These are phyloP conservation scores for Cytospora paraplurivora DNA, from an alignment of 2,329 filamentous ascomycete species.

Conservation along the genomic window DNA sequence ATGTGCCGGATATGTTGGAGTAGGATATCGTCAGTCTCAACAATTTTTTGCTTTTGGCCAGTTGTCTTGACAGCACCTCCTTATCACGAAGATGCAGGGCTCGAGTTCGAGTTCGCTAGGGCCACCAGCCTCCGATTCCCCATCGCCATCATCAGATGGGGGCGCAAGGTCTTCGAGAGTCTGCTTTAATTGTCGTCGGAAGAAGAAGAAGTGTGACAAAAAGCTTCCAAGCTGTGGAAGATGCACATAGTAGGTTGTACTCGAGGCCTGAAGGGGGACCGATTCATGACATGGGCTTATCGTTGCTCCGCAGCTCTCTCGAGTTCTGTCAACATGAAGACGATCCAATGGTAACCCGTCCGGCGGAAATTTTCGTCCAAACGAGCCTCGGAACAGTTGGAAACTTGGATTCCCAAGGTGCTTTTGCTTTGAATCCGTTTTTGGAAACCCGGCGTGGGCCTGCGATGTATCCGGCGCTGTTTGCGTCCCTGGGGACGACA, in stretches of 20 bases:
- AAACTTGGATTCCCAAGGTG: slow-evolving; percentile 10
- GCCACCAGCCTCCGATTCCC: slow-evolving; percentile 26
- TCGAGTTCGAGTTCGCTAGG: slow-evolving; percentile 22
- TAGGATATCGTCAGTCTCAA: slow-evolving; percentile 11
- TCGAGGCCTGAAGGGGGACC: not conserved
- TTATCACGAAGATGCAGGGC: slow-evolving; percentile 24
- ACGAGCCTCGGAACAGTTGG: slow-evolving; percentile 22
- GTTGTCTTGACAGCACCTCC: slow-evolving; percentile 2
- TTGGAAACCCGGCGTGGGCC: slow-evolving; percentile 28
- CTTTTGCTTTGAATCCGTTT: slow-evolving; percentile 29
- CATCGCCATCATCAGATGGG: slow-evolving; percentile 29
- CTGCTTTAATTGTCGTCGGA: slow-evolving; percentile 35
- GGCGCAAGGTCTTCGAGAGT: slow-evolving; percentile 33
- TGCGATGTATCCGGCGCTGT: slow-evolving; percentile 32
- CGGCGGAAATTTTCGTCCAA: slow-evolving; percentile 19
- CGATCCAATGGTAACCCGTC: slow-evolving; percentile 26
- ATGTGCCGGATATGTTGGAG: slow-evolving; percentile 6
- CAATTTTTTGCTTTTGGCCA: not conserved
- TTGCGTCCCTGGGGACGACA: slow-evolving; percentile 33
- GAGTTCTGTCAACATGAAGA: slow-evolving; percentile 36
- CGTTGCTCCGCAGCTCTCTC: slow-evolving; percentile 30
- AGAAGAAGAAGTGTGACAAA: slow-evolving; percentile 38
- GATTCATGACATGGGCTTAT: slow-evolving; percentile 9
- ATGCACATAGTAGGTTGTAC: slow-evolving; percentile 35
- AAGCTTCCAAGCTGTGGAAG: slow-evolving; percentile 34